Base-by-base conservation (phyloP, 2,329 filamentous ascomycete genomes). In the Botrytis deweyae region DNA sequence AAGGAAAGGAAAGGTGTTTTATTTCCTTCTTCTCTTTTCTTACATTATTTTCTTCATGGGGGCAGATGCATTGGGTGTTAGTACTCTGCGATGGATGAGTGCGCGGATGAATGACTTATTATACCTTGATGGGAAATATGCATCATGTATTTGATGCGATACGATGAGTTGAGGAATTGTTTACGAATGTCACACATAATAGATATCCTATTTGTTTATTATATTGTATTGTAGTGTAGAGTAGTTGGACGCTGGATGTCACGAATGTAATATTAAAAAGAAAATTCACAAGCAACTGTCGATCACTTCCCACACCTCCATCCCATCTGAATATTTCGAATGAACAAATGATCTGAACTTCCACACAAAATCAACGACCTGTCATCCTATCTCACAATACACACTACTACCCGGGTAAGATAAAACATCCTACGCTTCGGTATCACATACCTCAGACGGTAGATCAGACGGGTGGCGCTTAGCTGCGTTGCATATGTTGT, bases 191-290 rank as follows among this genome's bases (percentile, higher is more conserved):
- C 29, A 61, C 10, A 58, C 52, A 18, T 33, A n/a, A 58, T 58
- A 33, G n/a, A 58, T 58, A 58, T 61, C 58, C 58, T 61, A 61
- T 61, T 61, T 61, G 58, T 61, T 61, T 36, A 61, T 33, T 61
- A 29, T 59, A 33, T 33, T 58, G n/a, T 58, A 33, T 9, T 58
- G n/a, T 33, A 58, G 14, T 55, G 25, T 59, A 33, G 29, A 36
- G 58, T 29, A 10, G 8, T 22, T 22, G 58, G 29, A 59, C 18
- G 29, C 58, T 36, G 58, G 18, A 22, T 36, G 29, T 59, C 58
- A 36, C 58, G 29, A 59, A 59, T 36, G 58, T 59, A 59, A 59
- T 33, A 59, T 12, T 4, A 22, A 36, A 58, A 59, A 59, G 8
- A 59, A 59, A 22, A 22, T 36, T 20, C 58, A 20, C 16, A 36